Percentiles rank a stretch among this genome's conserved stretches.
Evolutionary conservation across 768 basidiomycete species (phyloP).

Genomic region (Porpolomopsis calyptriformis): DNA sequence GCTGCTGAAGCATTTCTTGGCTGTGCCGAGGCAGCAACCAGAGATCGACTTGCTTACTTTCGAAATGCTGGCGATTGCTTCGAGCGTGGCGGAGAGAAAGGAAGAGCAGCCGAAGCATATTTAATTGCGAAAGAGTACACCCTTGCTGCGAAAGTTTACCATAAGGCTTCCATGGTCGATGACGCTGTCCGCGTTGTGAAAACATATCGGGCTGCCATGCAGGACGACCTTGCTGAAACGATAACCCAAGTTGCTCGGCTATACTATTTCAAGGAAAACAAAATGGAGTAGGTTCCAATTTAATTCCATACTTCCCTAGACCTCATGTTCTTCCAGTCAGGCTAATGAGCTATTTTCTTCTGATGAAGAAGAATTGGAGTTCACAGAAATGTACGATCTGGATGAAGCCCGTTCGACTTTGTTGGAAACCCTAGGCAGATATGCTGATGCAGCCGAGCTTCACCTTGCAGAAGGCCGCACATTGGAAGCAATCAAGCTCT

Average conservation of each 20-base stretch:
- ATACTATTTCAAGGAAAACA: slow-evolving; percentile 31
- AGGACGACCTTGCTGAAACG: slow-evolving; percentile 19
- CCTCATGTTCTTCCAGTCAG: slow-evolving; percentile 27
- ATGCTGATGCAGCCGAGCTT: slow-evolving; percentile 41
- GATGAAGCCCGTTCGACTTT: slow-evolving; percentile 38
- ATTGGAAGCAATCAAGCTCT: slow-evolving; percentile 35
- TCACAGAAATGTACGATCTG: slow-evolving; percentile 43
- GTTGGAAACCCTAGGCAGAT: slow-evolving; percentile 31
- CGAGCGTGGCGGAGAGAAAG: slow-evolving; percentile 27
- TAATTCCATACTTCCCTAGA: neutral
- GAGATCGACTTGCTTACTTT: slow-evolving; percentile 27
- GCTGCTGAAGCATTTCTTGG: slow-evolving; percentile 42
- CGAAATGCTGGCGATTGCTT: slow-evolving; percentile 38
- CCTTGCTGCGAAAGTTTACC: slow-evolving; percentile 35
- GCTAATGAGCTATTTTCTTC: slow-evolving; percentile 37
- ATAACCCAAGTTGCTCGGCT: slow-evolving; percentile 37
- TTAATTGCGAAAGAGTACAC: slow-evolving; percentile 32
- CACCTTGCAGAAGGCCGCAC: slow-evolving; percentile 38
- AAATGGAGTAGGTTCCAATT: slow-evolving; percentile 24
- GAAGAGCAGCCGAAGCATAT: slow-evolving; percentile 37
- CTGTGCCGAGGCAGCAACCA: slow-evolving; percentile 26
- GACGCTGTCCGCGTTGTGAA: slow-evolving; percentile 40
- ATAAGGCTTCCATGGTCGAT: slow-evolving; percentile 41
- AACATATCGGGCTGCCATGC: slow-evolving; percentile 22
- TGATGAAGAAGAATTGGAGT: slow-evolving; percentile 43